Conservation (phyloP, 192 early-diverging fungal species). For the Rhizoclosmatium globosum region DNA sequence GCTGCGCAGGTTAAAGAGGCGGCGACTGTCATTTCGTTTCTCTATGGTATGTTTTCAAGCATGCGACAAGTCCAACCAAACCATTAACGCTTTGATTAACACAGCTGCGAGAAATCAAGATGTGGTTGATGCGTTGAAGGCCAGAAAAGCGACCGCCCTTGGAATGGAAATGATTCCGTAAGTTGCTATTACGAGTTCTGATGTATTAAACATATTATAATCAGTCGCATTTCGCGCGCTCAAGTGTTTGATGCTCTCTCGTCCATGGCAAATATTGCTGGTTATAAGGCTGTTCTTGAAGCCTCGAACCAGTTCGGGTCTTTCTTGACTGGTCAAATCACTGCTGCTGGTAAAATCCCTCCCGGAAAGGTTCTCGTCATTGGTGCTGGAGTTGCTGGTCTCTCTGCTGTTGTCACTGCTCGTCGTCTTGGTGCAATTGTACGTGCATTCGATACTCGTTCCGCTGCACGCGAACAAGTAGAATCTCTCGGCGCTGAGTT, state of each 20-base stretch:
- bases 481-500: conserved; percentile 47
- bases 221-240: conserved; percentile 37
- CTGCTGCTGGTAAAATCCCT: conserved; percentile 51
- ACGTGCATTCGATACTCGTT: conserved; percentile 45
- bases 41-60: conserved; percentile 16
- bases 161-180: conserved; percentile 41
- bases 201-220: conserved; percentile 16
- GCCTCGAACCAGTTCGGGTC: conserved; percentile 47
- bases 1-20: conserved; percentile 24
- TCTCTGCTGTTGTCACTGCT: conserved; percentile 43
- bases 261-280: conserved; percentile 52
- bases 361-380: conserved; percentile 47
- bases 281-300: conserved; percentile 48
- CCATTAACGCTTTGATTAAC: too few species aligned
- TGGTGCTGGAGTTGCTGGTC: conserved; percentile 51
- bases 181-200: not conserved
- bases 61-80: too few species aligned
- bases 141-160: conserved; percentile 12
- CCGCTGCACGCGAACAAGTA: conserved; percentile 45
- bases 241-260: conserved; percentile 48
- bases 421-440: conserved; percentile 51
- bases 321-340: conserved; percentile 51
- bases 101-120: conserved; percentile 32
- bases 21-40: conserved; percentile 37
- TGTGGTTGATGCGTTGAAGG: conserved; percentile 12